These are phyloP conservation scores for Incumbomyces delicatus DNA, from an alignment of 2,329 filamentous ascomycete genomes.

Conservation along the genomic window DNA sequence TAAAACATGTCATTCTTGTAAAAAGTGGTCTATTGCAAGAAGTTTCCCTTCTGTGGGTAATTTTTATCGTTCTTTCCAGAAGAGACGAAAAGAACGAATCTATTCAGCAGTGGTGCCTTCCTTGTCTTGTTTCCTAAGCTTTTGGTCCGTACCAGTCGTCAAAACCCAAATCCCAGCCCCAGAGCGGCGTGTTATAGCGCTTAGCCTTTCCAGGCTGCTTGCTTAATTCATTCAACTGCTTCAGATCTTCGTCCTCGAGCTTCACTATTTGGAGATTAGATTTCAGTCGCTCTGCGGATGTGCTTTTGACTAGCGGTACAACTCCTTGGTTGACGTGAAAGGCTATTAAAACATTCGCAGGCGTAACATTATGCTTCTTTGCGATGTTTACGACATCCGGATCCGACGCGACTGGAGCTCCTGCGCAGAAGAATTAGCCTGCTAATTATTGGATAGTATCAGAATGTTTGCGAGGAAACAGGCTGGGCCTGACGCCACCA, in stretches of 20 bases:
- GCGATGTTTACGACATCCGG: constrained; percentile 8
- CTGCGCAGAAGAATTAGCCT: too few species aligned
- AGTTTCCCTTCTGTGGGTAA: too few species aligned
- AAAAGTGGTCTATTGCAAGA: too few species aligned
- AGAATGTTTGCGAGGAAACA: too few species aligned
- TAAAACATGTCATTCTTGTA: too few species aligned
- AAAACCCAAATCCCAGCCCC: constrained; percentile 25
- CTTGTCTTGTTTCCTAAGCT: too few species aligned
- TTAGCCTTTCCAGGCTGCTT: constrained; percentile 25
- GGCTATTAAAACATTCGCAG: constrained; percentile 9
- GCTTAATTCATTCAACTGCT: constrained; percentile 22
- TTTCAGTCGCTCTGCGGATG: constrained; percentile 5
- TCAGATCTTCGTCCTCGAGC: constrained; percentile 18
- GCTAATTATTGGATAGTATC: too few species aligned
- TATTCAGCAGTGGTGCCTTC: too few species aligned
- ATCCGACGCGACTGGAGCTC: constrained; percentile 9
- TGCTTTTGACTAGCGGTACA: constrained; percentile 9
- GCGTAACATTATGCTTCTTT: constrained; percentile 7
- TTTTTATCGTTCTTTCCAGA: too few species aligned
- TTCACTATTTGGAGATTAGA: constrained; percentile 7
- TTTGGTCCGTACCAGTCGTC: constrained; percentile 22
- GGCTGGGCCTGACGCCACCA: too few species aligned
- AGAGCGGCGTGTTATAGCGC: constrained; percentile 28
- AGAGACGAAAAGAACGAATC: too few species aligned
- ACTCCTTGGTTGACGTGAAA: constrained; percentile 10